These are phyloP conservation scores for Nicotiana attenuata DNA, from an alignment of 257 asterid genomes.

Conservation along the genomic window DNA sequence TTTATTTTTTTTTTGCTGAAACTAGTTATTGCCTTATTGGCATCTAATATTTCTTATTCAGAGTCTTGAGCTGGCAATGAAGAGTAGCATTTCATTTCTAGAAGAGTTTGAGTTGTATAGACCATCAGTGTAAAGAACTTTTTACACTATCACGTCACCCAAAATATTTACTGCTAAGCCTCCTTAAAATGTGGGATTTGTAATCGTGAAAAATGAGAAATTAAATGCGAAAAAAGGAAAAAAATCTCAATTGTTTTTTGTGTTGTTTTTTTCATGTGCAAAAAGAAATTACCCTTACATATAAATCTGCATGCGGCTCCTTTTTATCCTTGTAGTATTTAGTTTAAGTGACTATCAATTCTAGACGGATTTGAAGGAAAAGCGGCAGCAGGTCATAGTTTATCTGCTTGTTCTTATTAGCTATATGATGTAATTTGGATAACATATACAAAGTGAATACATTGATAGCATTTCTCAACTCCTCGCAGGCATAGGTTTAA, in stretches of 20 bases:
- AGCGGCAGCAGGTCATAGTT: neutral
- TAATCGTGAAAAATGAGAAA: neutral
- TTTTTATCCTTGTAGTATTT: no score
- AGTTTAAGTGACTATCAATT: neutral
- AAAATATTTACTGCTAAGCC: no score
- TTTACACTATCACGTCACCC: no score
- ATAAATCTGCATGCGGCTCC: no score
- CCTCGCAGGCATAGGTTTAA: neutral
- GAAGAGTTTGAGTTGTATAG: no score
- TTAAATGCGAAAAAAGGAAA: neutral
- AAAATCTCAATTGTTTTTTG: neutral
- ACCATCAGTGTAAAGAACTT: no score
- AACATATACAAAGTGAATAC: slow-evolving; percentile 3
- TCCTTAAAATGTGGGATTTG: no score
- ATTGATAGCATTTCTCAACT: neutral
- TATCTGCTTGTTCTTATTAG: neutral
- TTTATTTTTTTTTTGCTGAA: neutral
- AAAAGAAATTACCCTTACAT: neutral
- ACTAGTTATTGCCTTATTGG: neutral
- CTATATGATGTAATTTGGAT: neutral
- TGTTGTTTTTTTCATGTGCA: neutral
- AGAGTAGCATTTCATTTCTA: neutral
- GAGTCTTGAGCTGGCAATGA: neutral
- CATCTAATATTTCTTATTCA: neutral
- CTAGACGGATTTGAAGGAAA: neutral